Base-by-base conservation (phyloP, 202 grass and related monocot species). In the Bolboschoenoplectus hybrid region DNA sequence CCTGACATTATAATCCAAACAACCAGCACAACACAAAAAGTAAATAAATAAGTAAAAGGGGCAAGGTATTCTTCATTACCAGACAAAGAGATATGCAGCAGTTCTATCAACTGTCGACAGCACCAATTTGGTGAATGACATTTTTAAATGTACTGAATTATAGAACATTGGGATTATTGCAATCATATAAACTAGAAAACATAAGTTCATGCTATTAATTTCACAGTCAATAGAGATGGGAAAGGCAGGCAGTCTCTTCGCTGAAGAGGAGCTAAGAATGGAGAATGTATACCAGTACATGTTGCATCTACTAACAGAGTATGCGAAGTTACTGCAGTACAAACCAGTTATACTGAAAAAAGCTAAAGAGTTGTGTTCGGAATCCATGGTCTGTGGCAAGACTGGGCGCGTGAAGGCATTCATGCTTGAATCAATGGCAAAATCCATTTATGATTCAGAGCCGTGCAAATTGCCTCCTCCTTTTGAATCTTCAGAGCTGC, bases 251-350 rank as follows among this genome's bases (percentile, higher is more conserved):
- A 94, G 87, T 74, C 13, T 38, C 4, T 97, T 94, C 86, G 77
- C 86, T 1, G n/a, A 87, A 16, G 65, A 88, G 16, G 77, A 92
- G 6, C 40, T 94, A 65, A 39, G 36, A 82, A 97, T 97, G 92
- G 94, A 92, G 26, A 84, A 85, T 58, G 90, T 97, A 1, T 97
- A 97, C 68, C 87, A 97, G 60, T 97, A 97, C 89, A 94, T 97
- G 94, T 68, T 97, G 53, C 92, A 97, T 79, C 69, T 91, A 87
- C 82, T 97, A 7, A 97, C 58, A 9, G 46, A 91, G 70, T 94
- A 94, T 56, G 85, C 92, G 0, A 76, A 49, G 1, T 89, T 97
- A 67, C 86, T 91, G 45, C 88, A 81, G 0, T 97, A 94, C 77
- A 94, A 88, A 81, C 94, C 94, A 57, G 65, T 81, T 45, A 81